Percentiles rank a stretch among this genome's conserved stretches.
These are phyloP conservation scores for Aspergillus asperescens DNA, from an alignment of 495 filamentous ascomycete species.

Conservation along the genomic window DNA sequence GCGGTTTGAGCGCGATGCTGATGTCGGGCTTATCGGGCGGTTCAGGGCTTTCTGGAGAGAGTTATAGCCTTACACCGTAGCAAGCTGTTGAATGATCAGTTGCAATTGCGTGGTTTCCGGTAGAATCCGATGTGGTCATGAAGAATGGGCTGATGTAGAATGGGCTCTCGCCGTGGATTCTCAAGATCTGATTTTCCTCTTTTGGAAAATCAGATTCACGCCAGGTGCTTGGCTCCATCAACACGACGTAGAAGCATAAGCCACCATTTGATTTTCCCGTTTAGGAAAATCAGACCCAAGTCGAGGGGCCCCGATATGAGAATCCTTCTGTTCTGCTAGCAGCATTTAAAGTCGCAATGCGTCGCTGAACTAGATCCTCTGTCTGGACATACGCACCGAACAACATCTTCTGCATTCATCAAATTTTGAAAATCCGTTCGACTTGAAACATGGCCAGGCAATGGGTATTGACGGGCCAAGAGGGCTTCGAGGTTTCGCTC, in stretches of 20 bases:
- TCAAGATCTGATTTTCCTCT: slow-evolving; percentile 11
- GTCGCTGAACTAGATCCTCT: neutral
- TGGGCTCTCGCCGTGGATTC: too few relatives aligned
- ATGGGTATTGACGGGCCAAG: slow-evolving; percentile 19
- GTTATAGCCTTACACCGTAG: too few relatives aligned
- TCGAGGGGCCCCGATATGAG: neutral
- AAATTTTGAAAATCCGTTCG: neutral
- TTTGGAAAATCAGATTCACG: slow-evolving; percentile 9
- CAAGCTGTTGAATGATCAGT: too few relatives aligned
- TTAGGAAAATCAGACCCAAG: neutral
- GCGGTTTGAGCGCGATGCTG: neutral
- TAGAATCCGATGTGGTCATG: too few relatives aligned
- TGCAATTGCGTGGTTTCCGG: too few relatives aligned
- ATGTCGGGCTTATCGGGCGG: neutral
- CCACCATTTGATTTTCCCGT: neutral
- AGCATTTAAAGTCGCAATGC: neutral
- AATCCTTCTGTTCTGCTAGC: neutral
- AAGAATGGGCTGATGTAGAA: too few relatives aligned
- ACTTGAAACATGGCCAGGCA: slow-evolving; percentile 17
- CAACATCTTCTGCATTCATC: neutral
- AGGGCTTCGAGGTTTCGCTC: slow-evolving; percentile 19
- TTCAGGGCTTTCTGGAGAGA: neutral
- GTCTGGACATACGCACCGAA: neutral
- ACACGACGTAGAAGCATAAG: neutral
- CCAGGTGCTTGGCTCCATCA: neutral